These are phyloP conservation scores for Lignosus rhinocerotis DNA, from an alignment of 1,284 basidiomycete species.

Conservation along the genomic window DNA sequence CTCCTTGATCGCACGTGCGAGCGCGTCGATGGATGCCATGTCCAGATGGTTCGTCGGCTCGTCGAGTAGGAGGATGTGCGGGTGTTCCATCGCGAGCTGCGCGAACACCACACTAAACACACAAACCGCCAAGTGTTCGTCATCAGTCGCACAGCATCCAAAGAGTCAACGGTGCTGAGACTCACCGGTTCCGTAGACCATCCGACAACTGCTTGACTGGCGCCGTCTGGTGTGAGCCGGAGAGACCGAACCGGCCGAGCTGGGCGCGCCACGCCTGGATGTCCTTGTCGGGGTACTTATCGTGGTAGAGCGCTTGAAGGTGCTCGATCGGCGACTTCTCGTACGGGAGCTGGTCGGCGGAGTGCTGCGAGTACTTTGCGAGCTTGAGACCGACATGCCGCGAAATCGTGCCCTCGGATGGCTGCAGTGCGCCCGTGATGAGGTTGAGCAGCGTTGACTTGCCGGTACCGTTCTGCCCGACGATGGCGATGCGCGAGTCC, in stretches of 20 bases:
- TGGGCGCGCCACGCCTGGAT: constrained; percentile 90
- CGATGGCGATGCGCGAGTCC: constrained; percentile 95
- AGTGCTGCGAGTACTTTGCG: constrained; percentile 98
- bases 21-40: constrained; percentile 95
- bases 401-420: constrained; percentile 82
- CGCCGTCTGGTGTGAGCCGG: constrained; percentile 90
- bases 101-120: constrained; percentile 81
- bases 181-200: constrained; percentile 89
- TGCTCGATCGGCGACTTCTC: constrained; percentile 93
- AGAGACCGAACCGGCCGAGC: constrained; percentile 94
- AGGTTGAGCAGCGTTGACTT: constrained; percentile 98
- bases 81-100: constrained; percentile 91
- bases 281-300: constrained; percentile 96
- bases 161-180: constrained; percentile 14
- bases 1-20: constrained; percentile 93
- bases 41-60: constrained; percentile 95
- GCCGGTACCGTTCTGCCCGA: constrained; percentile 97
- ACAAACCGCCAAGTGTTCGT: background rate
- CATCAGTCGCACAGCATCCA: background rate
- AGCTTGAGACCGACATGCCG: constrained; percentile 92
- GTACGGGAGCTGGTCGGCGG: constrained; percentile 97
- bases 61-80: constrained; percentile 85
- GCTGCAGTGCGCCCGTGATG: constrained; percentile 85
- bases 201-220: constrained; percentile 95
- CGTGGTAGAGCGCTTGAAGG: constrained; percentile 78